A percentile compares a stretch with the other conserved stretches of the same genome.
These are phyloP conservation scores for Spizellomyces punctatus DNA, from an alignment of 192 early-diverging fungal genomes.

Conservation along the genomic window DNA sequence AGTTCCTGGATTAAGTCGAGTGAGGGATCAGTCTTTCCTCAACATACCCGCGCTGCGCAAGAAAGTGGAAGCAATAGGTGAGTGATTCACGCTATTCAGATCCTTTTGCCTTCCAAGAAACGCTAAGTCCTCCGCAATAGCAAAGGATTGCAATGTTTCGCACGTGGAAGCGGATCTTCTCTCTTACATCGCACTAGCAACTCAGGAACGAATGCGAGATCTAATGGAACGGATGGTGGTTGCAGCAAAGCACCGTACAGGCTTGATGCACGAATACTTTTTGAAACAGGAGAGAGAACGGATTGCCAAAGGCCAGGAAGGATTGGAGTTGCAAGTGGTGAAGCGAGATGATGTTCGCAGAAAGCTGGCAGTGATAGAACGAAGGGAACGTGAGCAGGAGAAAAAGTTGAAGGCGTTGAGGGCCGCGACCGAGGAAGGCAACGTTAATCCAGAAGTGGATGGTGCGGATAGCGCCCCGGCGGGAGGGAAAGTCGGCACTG, in stretches of 20 bases:
- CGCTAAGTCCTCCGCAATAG: too few relatives aligned
- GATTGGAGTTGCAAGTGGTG: slow-evolving; percentile 14
- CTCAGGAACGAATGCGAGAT: slow-evolving; percentile 22
- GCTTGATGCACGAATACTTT: slow-evolving; percentile 17
- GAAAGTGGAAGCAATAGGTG: slow-evolving; percentile 11
- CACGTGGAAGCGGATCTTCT: slow-evolving; percentile 4
- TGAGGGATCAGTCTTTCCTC: slow-evolving; percentile 19
- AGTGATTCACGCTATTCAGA: neutral
- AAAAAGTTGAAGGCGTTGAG: neutral
- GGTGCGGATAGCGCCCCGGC: slow-evolving; percentile 1
- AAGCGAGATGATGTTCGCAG: slow-evolving; percentile 7
- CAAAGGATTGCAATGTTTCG: neutral
- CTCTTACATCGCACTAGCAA: slow-evolving; percentile 23
- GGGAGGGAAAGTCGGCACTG: slow-evolving; percentile 1
- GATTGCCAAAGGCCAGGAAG: slow-evolving; percentile 6
- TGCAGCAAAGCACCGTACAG: slow-evolving; percentile 30
- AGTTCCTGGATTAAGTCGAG: neutral
- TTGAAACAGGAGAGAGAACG: slow-evolving; percentile 16
- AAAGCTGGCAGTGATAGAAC: slow-evolving; percentile 11
- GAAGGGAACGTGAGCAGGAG: slow-evolving; percentile 16
- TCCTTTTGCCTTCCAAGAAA: too few relatives aligned
- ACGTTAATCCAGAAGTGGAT: neutral
- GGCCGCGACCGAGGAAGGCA: neutral
- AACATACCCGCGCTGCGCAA: slow-evolving; percentile 14
- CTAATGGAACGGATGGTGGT: slow-evolving; percentile 5